phyloP scores from a whole-genome alignment of 129 eudicot species.

The Logfia minima region DNA sequence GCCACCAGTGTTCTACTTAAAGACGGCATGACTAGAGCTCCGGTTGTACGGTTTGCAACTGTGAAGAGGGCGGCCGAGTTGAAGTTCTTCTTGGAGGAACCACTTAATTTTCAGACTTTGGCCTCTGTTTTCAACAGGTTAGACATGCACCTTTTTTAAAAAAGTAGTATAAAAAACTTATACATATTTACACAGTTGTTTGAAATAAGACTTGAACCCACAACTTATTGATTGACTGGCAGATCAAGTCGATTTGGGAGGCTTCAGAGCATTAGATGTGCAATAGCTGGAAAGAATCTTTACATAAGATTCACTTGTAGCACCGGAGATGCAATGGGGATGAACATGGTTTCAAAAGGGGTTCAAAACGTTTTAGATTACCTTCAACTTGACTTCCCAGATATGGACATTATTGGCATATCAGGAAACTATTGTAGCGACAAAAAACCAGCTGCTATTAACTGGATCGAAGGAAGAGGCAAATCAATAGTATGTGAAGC shows the following conservation, averaged over 20 bases:
- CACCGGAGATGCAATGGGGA: not conserved
- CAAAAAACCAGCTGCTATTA: not conserved
- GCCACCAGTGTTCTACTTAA: not conserved
- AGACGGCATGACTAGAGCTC: not conserved
- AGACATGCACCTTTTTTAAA: no score
- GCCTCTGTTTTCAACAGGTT: not conserved
- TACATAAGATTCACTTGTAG: not conserved
- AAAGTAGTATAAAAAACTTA: no score
- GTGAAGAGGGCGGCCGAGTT: not conserved
- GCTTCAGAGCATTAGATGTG: not conserved
- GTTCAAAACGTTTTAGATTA: not conserved
- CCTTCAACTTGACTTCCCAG: not conserved
- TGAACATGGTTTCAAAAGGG: not conserved
- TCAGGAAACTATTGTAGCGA: not conserved
- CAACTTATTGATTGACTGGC: not conserved
- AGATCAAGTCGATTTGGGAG: not conserved
- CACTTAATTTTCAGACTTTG: not conserved
- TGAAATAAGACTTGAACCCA: not conserved
- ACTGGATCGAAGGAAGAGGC: not conserved
- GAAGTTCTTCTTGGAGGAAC: conserved; percentile 1
- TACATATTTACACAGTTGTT: not conserved
- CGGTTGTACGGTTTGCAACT: not conserved
- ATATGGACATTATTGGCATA: conserved; percentile 1
- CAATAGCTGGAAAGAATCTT: conserved; percentile 1
- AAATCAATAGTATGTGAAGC: not conserved